Conservation (phyloP, 2,329 filamentous ascomycete species). For the Thielaviopsis ethacetica region DNA sequence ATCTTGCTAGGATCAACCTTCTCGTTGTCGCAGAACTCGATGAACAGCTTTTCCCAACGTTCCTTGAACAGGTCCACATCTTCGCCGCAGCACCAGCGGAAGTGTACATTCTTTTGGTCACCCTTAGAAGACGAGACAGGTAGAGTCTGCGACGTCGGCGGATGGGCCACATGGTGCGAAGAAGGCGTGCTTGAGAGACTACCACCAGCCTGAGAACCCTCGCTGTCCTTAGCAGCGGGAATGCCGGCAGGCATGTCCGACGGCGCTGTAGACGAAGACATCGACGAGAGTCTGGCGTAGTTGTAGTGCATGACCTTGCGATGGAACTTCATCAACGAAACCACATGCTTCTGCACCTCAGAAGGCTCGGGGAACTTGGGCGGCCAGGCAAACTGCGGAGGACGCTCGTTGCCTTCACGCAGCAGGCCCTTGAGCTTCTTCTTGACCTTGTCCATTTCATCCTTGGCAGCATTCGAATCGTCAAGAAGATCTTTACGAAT, state of each 20-base stretch:
- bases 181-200: slow-evolving; percentile 20
- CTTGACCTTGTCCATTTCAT: slow-evolving; percentile 99
- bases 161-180: neutral
- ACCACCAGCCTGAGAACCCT: slow-evolving; percentile 28
- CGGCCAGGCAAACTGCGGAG: slow-evolving; percentile 96
- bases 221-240: neutral
- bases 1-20: slow-evolving; percentile 99
- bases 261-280: neutral
- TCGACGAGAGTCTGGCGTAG: slow-evolving; percentile 59
- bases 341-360: slow-evolving; percentile 77
- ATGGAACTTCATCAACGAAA: slow-evolving; percentile 96
- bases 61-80: slow-evolving; percentile 90
- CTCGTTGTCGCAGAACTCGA: slow-evolving; percentile 89
- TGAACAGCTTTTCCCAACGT: slow-evolving; percentile 95
- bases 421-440: slow-evolving; percentile 94
- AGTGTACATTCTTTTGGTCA: slow-evolving; percentile 8
- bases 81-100: slow-evolving; percentile 87
- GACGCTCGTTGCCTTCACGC: slow-evolving; percentile 81
- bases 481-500: slow-evolving; percentile 90
- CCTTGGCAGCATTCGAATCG: slow-evolving; percentile 95
- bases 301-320: slow-evolving; percentile 90
- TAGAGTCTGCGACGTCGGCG: slow-evolving; percentile 1
- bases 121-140: slow-evolving; percentile 1
- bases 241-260: neutral
- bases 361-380: slow-evolving; percentile 88